Evolutionary conservation across 305 asterid genomes (phyloP), one percentile per base, ranked within the genome.

Genomic region (Solanum hybrid): DNA sequence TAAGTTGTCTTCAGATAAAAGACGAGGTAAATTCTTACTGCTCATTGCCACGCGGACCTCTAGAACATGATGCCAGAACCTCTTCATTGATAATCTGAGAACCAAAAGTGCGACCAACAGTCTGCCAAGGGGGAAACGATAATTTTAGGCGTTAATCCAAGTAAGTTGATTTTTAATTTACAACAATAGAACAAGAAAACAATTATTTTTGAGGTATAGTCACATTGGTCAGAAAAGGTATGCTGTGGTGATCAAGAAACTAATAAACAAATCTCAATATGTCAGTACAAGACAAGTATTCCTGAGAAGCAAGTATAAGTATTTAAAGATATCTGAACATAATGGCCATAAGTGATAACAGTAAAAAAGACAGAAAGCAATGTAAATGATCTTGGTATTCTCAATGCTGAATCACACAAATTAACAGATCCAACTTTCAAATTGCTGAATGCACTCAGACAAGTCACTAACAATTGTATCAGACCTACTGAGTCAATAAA

Each of bases 31-130:
- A 87, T 82, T 69, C 95, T 91, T 92, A 96, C 98, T 97, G 99
- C 93, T 96, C 97, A 88, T 94, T 95, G 90, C 98, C 99, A 87
- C 98, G 97, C 88, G 98, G 98, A 46, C 99, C 98, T 89, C 97
- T 94, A 84, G 96, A 94, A 89, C 98, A 96, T 34, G 99, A 96
- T 64, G 95, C 86, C 89, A 97, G 92, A 90, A 97, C 95, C 93
- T 94, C 98, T 90, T 96, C 96, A 89, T 88, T 88, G 51, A 95
- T 85, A 85, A 96, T 92, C 88, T 94, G 93, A 91, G 97, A 93
- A 86, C 98, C 98, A 90, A 92, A 91, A 87, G 91, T 90, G 51
- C 96, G 97, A 85, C 96, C 97, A 88, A 93, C 93, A 34, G 95
- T 91, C 99, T 97, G 96, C 93, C 94, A 51, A 73, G 40, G 22